These are phyloP conservation scores for Dothiorella sarmentorum DNA, from an alignment of 2,329 filamentous ascomycete genomes.

Conservation along the genomic window DNA sequence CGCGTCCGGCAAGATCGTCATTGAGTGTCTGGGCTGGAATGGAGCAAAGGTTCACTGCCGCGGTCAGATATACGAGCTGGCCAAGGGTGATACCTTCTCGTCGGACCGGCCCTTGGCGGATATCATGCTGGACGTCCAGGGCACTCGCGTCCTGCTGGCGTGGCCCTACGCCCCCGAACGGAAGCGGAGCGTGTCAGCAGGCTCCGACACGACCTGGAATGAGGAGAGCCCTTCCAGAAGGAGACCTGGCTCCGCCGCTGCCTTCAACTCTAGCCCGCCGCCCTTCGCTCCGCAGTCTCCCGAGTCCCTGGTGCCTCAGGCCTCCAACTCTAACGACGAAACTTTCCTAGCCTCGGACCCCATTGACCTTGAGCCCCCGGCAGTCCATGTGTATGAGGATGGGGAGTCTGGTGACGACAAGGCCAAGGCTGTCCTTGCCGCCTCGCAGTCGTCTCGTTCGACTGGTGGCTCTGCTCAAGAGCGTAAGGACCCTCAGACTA, in stretches of 20 bases:
- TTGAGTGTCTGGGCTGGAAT: conserved; percentile 94
- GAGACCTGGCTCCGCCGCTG: conserved; percentile 30
- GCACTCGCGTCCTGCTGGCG: conserved; percentile 80
- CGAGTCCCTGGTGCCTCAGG: conserved; percentile 57
- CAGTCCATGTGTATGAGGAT: conserved; percentile 39
- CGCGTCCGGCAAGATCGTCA: conserved; percentile 75
- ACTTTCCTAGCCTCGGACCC: conserved; percentile 46
- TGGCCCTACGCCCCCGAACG: conserved; percentile 63
- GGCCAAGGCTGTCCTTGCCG: conserved; percentile 23
- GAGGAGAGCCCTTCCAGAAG: conserved; percentile 55
- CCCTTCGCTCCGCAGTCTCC: conserved; percentile 69
- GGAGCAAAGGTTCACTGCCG: conserved; percentile 90
- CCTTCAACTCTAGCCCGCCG: conserved; percentile 59
- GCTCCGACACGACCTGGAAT: conserved; percentile 59
- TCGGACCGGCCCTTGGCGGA: conserved; percentile 84
- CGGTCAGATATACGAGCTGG: conserved; percentile 78
- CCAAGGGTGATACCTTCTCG: conserved; percentile 83
- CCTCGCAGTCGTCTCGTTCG: conserved; percentile 30
- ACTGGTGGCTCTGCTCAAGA: conserved; percentile 29
- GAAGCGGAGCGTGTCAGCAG: conserved; percentile 21
- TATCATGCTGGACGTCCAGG: conserved; percentile 94
- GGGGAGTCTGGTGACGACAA: conserved; percentile 30
- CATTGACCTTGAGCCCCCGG: conserved; percentile 12
- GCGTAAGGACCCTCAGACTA: conserved; percentile 28
- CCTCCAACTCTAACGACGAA: conserved; percentile 26